Percentiles rank a stretch among this genome's conserved stretches.
phyloP scores from a whole-genome alignment of 2,329 filamentous ascomycete species.

The Sphaerulina populicola region DNA sequence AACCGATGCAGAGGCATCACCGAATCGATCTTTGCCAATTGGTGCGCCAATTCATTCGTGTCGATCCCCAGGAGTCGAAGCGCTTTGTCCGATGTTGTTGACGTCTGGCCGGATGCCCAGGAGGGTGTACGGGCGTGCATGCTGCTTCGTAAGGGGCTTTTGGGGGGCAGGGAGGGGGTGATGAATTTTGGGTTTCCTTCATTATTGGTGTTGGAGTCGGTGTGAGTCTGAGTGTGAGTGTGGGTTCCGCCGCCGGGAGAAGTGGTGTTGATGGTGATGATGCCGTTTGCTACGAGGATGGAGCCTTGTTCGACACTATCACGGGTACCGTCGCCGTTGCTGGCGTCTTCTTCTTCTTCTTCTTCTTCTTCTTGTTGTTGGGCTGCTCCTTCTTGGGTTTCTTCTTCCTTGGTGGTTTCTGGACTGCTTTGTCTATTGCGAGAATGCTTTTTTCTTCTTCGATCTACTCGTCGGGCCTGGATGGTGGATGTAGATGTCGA shows the following conservation, averaged over 20 bases:
- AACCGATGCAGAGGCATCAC: constrained; percentile 2
- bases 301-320: constrained; percentile 1
- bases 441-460: neutral
- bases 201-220: neutral
- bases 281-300: constrained; percentile 2
- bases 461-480: no score
- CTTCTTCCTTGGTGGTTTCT: neutral
- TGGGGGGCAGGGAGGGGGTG: neutral
- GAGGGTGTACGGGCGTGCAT: neutral
- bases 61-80: constrained; percentile 2
- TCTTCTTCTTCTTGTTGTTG: neutral
- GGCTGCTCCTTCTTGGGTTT: neutral
- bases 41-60: constrained; percentile 2
- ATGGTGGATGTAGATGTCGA: neutral
- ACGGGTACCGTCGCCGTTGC: no score
- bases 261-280: neutral
- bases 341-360: no score
- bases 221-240: no score
- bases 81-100: constrained; percentile 2
- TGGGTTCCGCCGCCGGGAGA: neutral
- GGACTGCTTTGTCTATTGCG: neutral
- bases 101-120: neutral
- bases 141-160: neutral
- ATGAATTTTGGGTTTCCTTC: neutral
- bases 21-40: constrained; percentile 5